These are phyloP conservation scores for Arthrobotrys sphaeroides DNA, from an alignment of 2,329 filamentous ascomycete genomes.

Conservation along the genomic window DNA sequence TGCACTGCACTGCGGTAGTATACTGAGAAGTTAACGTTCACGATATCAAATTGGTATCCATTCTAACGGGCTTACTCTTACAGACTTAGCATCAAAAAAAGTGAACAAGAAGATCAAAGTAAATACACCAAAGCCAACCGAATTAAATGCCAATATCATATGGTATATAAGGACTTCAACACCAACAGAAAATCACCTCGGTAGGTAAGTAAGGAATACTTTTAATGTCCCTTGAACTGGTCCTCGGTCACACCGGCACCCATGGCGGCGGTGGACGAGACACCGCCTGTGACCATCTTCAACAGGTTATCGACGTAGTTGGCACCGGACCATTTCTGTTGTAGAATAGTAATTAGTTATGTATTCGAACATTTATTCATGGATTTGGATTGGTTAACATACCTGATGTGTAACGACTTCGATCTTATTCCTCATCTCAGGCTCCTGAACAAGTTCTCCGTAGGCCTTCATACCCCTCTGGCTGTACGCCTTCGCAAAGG, in stretches of 20 bases:
- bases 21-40: no score
- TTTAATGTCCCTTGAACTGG: slow-evolving; percentile 74
- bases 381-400: background rate
- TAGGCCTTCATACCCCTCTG: slow-evolving; percentile 92
- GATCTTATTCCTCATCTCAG: slow-evolving; percentile 87
- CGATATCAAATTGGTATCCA: slow-evolving; percentile 28
- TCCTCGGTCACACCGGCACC: slow-evolving; percentile 97
- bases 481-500: slow-evolving; percentile 84
- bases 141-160: slow-evolving; percentile 18
- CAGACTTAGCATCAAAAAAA: background rate
- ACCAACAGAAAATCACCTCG: slow-evolving; percentile 2
- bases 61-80: slow-evolving; percentile 14
- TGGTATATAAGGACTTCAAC: slow-evolving; percentile 13
- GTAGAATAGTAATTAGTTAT: background rate
- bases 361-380: background rate
- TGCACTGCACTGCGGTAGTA: background rate
- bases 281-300: slow-evolving; percentile 95
- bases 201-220: no score
- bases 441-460: slow-evolving; percentile 96
- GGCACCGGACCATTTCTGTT: slow-evolving; percentile 86
- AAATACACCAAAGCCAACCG: background rate
- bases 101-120: background rate
- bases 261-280: slow-evolving; percentile 94
- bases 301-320: slow-evolving; percentile 93
- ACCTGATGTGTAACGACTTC: slow-evolving; percentile 96